Evolutionary conservation across 2,329 filamentous ascomycete species (phyloP).

Genomic region (Hypoxylon sp.): DNA sequence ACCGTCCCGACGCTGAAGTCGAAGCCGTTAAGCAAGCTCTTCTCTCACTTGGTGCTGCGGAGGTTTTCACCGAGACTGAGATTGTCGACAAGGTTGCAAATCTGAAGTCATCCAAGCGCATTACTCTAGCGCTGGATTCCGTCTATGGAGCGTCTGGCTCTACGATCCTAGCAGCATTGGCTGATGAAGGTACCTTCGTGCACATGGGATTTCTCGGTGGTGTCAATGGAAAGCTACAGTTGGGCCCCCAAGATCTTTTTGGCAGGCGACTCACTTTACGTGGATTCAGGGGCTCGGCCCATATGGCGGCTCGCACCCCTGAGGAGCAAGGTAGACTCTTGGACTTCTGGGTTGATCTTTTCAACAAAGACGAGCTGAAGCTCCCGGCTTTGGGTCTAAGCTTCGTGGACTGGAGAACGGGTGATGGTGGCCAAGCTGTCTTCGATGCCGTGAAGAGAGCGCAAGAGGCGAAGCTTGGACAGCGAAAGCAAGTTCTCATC

Average conservation of each 20-base stretch:
- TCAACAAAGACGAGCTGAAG: not conserved
- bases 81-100: constrained; percentile 1
- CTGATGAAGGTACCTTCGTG: constrained; percentile 5
- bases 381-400: constrained; percentile 2
- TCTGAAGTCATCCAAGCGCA: constrained; percentile 3
- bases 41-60: not conserved
- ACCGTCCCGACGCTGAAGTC: not conserved
- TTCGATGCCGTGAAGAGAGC: constrained; percentile 3
- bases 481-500: constrained; percentile 4
- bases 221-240: not conserved
- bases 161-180: not conserved
- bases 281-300: constrained; percentile 5
- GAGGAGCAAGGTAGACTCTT: constrained; percentile 7
- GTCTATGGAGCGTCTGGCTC: constrained; percentile 4
- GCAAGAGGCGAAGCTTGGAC: constrained; percentile 1
- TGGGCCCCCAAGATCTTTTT: constrained; percentile 5
- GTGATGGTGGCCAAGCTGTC: constrained; percentile 2
- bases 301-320: constrained; percentile 3
- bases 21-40: not conserved
- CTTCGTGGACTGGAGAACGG: constrained; percentile 3
- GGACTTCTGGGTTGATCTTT: constrained; percentile 3
- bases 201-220: constrained; percentile 5
- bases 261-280: constrained; percentile 8
- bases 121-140: constrained; percentile 2
- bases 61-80: constrained; percentile 1